A percentile compares a stretch with the other conserved stretches of the same genome.
phyloP scores from a whole-genome alignment of 176 grass and related monocot genomes.

The Puccinellia tenuiflora region DNA sequence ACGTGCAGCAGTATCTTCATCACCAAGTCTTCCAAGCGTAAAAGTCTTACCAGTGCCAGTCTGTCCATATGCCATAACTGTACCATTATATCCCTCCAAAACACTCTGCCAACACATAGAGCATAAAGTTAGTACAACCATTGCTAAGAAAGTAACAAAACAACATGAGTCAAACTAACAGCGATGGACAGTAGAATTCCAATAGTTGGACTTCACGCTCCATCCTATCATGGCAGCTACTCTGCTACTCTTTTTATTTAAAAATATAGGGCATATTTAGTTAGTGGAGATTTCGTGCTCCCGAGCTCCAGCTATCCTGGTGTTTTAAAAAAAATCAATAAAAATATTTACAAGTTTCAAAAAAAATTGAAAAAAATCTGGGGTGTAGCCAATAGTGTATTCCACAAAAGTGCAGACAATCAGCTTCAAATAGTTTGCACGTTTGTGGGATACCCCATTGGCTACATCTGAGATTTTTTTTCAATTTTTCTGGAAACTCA shows the following conservation, averaged over 20 bases:
- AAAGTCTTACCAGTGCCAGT: constrained; percentile 99
- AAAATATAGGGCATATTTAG: not conserved
- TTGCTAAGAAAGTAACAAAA: constrained; percentile 3
- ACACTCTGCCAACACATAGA: constrained; percentile 60
- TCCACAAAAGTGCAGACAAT: no score
- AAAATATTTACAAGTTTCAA: no score
- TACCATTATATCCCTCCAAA: constrained; percentile 97
- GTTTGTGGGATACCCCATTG: no score
- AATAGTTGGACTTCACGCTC: not conserved
- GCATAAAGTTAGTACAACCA: not conserved
- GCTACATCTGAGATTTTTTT: no score
- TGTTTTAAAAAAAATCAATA: no score
- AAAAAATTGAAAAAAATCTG: no score
- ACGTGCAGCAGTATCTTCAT: constrained; percentile 88
- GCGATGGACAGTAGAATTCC: not conserved
- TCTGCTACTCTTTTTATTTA: not conserved
- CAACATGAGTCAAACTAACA: not conserved
- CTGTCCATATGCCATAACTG: constrained; percentile 99
- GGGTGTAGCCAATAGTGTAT: no score
- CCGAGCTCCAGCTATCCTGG: no score
- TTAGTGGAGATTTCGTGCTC: no score
- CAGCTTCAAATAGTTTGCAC: no score
- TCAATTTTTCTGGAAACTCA: no score
- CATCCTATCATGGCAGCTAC: constrained; percentile 3
- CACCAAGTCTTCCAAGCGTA: constrained; percentile 96